Base-by-base conservation (phyloP, 495 filamentous ascomycete species). In the Podospora bellae-mahoneyi region DNA sequence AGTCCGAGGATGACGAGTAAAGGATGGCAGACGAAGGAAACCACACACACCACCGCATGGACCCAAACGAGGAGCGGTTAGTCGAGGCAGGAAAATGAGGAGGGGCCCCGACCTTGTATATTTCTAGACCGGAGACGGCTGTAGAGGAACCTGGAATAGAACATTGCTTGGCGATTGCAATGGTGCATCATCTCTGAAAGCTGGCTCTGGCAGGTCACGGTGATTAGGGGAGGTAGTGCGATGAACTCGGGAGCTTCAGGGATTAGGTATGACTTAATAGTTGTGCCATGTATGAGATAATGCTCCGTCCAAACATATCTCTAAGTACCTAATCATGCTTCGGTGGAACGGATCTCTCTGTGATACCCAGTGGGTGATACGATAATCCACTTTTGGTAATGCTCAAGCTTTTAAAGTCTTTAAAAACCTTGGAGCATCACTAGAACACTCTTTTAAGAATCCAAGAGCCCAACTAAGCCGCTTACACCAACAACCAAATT, bases 1-100 rank as follows among this genome's bases (percentile, higher is more conserved):
- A 10, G 39, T 48, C 86, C 32, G 76, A 73, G 58, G 76, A 78
- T 39, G 77, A 79, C 48, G 73, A 76, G 60, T 71, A 72, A 60
- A 26, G 30, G 58, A 58, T 23, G 48, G 53, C n/a, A 53, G 39
- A 19, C 15, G 44, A 19, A 60, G 15, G 39, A 62, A 54, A 61
- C 34, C 20, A 66, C 58, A 32, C 4, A 57, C 28, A 28, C 23
- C 60, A 28, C 39, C 39, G 39, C 18, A 39, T 63, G 4, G 61
- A 39, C 19, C 3, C 34, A 63, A 39, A 26, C 3, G 30, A 63
- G n/a, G 32, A 63, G 61, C 32, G 20, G 19, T 16, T 39, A 32
- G 19, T 53, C 44, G 62, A 57, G 58, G 54, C 54, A 68, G 53
- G 20, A 34, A 62, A 4, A 62, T 54, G 55, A 64, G n/a, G 28